Percentiles rank a stretch among this genome's conserved stretches.
These are phyloP conservation scores for Ligustrum vulgare DNA, from an alignment of 257 asterid genomes.

Conservation along the genomic window DNA sequence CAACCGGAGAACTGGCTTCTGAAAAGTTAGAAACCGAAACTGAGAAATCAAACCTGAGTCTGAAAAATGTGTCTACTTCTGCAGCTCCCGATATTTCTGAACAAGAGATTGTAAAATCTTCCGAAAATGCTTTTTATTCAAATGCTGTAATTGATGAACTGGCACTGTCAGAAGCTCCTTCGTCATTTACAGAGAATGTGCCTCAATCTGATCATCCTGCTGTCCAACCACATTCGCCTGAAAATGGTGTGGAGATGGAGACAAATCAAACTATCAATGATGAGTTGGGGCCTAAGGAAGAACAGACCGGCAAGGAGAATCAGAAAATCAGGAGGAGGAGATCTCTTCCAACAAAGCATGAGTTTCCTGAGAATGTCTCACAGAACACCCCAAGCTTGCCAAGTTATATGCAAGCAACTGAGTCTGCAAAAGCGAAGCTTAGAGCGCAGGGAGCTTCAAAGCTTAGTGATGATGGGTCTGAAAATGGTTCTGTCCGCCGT, in stretches of 20 bases:
- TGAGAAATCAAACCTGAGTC: constrained; percentile 26
- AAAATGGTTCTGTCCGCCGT: constrained; percentile 55
- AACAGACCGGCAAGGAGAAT: constrained; percentile 57
- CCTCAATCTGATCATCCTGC: constrained; percentile 17
- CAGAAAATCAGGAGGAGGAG: constrained; percentile 65
- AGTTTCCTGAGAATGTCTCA: constrained; percentile 61
- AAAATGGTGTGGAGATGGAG: constrained; percentile 46
- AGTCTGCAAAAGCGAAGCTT: constrained; percentile 94
- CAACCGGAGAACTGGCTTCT: constrained; percentile 21
- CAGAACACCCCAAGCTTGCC: constrained; percentile 74
- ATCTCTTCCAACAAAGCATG: constrained; percentile 78
- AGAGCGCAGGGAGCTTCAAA: constrained; percentile 67
- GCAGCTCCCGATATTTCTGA: constrained; percentile 23
- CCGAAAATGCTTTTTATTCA: constrained; percentile 7
- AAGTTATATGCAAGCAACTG: constrained; percentile 91
- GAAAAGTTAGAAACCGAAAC: constrained; percentile 25
- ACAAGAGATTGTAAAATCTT: constrained; percentile 11
- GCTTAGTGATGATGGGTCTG: constrained; percentile 52
- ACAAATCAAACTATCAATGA: constrained; percentile 33
- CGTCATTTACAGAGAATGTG: not conserved
- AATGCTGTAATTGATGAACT: not conserved
- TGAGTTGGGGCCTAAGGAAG: constrained; percentile 51
- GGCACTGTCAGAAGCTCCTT: not conserved
- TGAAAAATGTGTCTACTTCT: constrained; percentile 23
- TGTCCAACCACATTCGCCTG: constrained; percentile 40